These are phyloP conservation scores for Myriosclerotinia duriaeana DNA, from an alignment of 2,329 filamentous ascomycete species.

Conservation along the genomic window DNA sequence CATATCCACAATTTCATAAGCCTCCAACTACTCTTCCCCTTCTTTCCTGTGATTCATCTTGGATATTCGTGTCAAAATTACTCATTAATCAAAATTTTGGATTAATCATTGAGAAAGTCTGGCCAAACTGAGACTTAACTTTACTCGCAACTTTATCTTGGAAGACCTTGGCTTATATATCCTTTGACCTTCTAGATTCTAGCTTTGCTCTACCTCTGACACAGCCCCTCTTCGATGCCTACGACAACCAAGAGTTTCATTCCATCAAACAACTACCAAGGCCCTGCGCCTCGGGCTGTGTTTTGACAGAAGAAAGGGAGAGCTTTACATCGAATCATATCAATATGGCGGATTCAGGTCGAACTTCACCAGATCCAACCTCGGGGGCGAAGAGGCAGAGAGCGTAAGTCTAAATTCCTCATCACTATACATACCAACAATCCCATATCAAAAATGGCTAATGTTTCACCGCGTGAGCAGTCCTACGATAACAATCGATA, in stretches of 20 bases:
- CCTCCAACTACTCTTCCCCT: background rate
- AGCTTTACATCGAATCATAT: conserved; percentile 19
- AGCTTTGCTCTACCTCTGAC: conserved; percentile 6
- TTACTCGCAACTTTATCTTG: background rate
- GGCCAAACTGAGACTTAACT: background rate
- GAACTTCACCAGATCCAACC: conserved; percentile 33
- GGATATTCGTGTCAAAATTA: background rate
- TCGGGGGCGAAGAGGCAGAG: conserved; percentile 39
- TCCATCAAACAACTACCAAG: conserved; percentile 32
- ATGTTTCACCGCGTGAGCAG: conserved; percentile 28
- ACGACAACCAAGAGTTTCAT: conserved; percentile 26
- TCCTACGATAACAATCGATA: conserved; percentile 58
- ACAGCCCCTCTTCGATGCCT: conserved; percentile 35
- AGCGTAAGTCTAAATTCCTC: conserved; percentile 37
- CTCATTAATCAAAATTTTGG: background rate
- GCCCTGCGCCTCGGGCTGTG: conserved; percentile 37
- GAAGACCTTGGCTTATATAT: conserved; percentile 34
- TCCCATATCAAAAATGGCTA: conserved; percentile 19
- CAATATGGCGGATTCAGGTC: conserved; percentile 33
- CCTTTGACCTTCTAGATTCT: conserved; percentile 22
- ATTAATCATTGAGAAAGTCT: background rate
- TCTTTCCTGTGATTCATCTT: background rate
- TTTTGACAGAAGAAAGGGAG: conserved; percentile 29
- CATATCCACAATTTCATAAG: conserved; percentile 8
- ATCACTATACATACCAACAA: conserved; percentile 31